A percentile compares a stretch with the other conserved stretches of the same genome.
phyloP scores from a whole-genome alignment of 1,284 basidiomycete genomes.

The Pyrrhoderma lamaoense region DNA sequence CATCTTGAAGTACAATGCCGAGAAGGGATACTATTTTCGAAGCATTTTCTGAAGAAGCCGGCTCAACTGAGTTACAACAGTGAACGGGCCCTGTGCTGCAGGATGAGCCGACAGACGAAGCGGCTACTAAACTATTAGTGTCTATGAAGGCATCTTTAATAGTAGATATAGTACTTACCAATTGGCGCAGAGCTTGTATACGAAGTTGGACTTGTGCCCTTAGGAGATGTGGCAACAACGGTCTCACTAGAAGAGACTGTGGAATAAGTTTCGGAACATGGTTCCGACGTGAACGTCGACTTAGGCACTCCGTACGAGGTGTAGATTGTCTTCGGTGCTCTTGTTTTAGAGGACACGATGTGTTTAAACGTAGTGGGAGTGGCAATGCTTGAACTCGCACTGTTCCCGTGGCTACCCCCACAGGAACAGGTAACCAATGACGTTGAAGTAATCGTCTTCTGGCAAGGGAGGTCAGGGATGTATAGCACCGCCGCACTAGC shows the following conservation, averaged over 20 bases:
- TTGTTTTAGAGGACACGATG: too few species aligned
- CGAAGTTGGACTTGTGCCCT: background rate
- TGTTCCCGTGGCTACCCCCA: background rate
- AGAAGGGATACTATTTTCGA: slow-evolving; percentile 9
- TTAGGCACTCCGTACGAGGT: background rate
- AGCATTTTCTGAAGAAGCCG: slow-evolving; percentile 18
- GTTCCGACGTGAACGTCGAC: background rate
- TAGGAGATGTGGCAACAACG: background rate
- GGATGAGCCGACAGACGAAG: background rate
- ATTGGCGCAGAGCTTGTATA: slow-evolving; percentile 1
- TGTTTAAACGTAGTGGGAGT: too few species aligned
- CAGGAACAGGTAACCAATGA: background rate
- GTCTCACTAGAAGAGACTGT: background rate
- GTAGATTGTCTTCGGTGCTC: too few species aligned
- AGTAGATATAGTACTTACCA: background rate
- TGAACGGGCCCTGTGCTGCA: slow-evolving; percentile 23
- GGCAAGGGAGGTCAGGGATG: slow-evolving; percentile 2
- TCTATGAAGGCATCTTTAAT: too few species aligned
- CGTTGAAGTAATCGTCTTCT: background rate
- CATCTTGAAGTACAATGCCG: slow-evolving; percentile 11
- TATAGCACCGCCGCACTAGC: background rate
- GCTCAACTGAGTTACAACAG: slow-evolving; percentile 26
- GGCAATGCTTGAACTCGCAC: too few species aligned
- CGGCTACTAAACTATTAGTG: background rate
- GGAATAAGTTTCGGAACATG: background rate